Evolutionary conservation across 352 stramenopile species (phyloP).

Genomic region (Blastocystis sp.): DNA sequence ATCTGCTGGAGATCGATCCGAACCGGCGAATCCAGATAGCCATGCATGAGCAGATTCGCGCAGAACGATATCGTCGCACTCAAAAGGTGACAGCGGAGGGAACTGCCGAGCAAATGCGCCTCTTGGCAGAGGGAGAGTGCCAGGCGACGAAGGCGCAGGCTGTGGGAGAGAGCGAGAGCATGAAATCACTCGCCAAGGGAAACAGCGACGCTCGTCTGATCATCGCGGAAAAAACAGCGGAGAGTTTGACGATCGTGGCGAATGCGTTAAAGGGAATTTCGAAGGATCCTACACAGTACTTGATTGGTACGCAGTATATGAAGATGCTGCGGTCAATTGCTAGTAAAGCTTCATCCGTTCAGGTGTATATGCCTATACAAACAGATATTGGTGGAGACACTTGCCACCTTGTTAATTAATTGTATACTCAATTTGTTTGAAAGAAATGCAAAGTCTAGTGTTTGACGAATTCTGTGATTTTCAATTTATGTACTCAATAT

Average conservation of each 20-base stretch:
- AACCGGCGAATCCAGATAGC: slow-evolving; percentile 59
- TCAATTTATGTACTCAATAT: too few relatives aligned
- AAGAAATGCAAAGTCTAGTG: neutral
- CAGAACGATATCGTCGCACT: slow-evolving; percentile 64
- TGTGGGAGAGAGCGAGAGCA: slow-evolving; percentile 61
- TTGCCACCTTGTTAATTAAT: neutral
- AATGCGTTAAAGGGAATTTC: slow-evolving; percentile 61
- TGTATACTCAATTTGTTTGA: neutral
- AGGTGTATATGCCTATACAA: slow-evolving; percentile 63
- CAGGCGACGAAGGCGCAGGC: slow-evolving; percentile 62
- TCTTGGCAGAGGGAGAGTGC: slow-evolving; percentile 61
- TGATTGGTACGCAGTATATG: slow-evolving; percentile 64
- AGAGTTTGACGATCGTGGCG: slow-evolving; percentile 55
- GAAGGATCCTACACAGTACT: slow-evolving; percentile 63
- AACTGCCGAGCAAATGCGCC: slow-evolving; percentile 58
- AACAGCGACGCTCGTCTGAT: slow-evolving; percentile 62
- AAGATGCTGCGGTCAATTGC: slow-evolving; percentile 60
- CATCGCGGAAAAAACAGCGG: slow-evolving; percentile 60
- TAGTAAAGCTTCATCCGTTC: neutral
- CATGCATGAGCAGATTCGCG: slow-evolving; percentile 65
- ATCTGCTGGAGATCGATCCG: slow-evolving; percentile 64
- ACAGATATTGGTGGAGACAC: slow-evolving; percentile 62
- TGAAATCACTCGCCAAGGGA: slow-evolving; percentile 61
- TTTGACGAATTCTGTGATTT: too few relatives aligned
- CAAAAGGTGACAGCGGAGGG: slow-evolving; percentile 64